Percentiles rank a stretch among this genome's conserved stretches.
Conservation (phyloP, 768 basidiomycete genomes). For the Termitomyces heimii region DNA sequence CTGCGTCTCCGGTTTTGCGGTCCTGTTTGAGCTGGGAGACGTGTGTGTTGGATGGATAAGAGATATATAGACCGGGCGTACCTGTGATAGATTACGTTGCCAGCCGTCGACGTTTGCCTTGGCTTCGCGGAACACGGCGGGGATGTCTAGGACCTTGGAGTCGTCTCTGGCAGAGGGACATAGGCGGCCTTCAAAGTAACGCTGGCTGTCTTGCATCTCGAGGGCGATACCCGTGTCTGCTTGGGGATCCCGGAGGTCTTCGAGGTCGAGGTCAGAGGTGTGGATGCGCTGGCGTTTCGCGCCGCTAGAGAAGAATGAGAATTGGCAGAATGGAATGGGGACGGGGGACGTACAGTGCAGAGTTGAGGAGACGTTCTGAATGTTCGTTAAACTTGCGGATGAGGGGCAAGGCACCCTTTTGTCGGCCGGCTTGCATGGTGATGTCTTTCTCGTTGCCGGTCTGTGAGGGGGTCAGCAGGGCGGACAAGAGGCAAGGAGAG, state of each 20-base stretch:
- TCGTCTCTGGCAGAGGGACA: conserved; percentile 23
- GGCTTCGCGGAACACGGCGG: conserved; percentile 40
- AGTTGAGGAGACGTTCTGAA: conserved; percentile 81
- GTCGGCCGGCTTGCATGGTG: conserved; percentile 94
- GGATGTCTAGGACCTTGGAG: conserved; percentile 40
- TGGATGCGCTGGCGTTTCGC: conserved; percentile 47
- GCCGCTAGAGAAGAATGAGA: conserved; percentile 31
- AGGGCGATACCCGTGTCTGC: conserved; percentile 64
- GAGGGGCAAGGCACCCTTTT: conserved; percentile 81
- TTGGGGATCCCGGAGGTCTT: conserved; percentile 75
- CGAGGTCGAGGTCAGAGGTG: too few relatives aligned
- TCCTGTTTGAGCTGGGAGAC: conserved; percentile 57
- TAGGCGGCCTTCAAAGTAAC: conserved; percentile 68
- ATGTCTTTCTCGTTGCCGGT: conserved; percentile 85
- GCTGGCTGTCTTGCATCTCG: conserved; percentile 82
- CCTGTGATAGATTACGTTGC: conserved; percentile 53
- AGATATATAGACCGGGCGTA: conserved; percentile 23
- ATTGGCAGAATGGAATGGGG: neutral
- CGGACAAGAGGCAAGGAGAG: conserved; percentile 1
- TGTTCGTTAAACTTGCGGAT: conserved; percentile 98
- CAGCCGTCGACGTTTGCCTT: conserved; percentile 47
- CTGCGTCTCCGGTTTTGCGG: conserved; percentile 59
- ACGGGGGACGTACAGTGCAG: conserved; percentile 58
- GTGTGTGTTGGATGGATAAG: too few relatives aligned
- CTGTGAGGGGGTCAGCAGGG: conserved; percentile 30